These are phyloP conservation scores for Neospora caninum DNA, from an alignment of 169 alveolate genomes.

Conservation along the genomic window DNA sequence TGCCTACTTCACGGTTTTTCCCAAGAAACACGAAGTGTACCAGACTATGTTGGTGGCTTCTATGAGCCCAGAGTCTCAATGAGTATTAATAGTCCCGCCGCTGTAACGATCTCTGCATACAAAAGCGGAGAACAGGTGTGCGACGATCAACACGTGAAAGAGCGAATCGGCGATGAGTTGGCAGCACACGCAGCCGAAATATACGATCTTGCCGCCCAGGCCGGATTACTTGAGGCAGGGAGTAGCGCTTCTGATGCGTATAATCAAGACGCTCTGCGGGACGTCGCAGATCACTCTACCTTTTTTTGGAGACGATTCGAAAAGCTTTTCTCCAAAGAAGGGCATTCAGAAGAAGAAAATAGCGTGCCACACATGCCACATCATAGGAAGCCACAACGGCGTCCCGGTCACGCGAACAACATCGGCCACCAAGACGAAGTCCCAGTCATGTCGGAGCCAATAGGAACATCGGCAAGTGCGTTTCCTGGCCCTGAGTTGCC, in stretches of 20 bases:
- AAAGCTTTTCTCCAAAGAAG: neutral
- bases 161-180: neutral
- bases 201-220: neutral
- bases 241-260: neutral
- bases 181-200: neutral
- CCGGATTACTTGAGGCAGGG: neutral
- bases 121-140: neutral
- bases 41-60: conserved; percentile 1
- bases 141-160: neutral
- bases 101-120: neutral
- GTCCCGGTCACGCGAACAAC: neutral
- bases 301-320: neutral
- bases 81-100: neutral
- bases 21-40: neutral
- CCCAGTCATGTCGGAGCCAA: neutral
- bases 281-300: neutral
- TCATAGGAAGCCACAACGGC: neutral
- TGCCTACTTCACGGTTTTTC: conserved; percentile 12
- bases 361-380: neutral
- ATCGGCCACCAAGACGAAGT: neutral
- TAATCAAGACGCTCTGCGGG: neutral
- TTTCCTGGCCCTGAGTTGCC: neutral
- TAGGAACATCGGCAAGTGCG: neutral
- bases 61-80: neutral
- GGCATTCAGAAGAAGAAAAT: neutral